These are phyloP conservation scores for Coemansia sp. DNA, from an alignment of 192 early-diverging fungal genomes.

Conservation along the genomic window DNA sequence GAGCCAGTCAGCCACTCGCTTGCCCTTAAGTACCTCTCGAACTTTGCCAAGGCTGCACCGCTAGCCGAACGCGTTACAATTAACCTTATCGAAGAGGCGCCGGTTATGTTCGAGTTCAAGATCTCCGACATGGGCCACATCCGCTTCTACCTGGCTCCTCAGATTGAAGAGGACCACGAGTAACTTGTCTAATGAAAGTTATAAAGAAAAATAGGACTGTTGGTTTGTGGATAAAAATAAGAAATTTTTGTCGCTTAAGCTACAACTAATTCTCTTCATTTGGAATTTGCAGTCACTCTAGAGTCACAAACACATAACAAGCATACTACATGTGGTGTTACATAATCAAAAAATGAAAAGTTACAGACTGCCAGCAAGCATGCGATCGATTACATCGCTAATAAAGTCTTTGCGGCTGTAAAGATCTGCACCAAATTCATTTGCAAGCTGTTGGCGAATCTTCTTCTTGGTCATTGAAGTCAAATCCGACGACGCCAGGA, in stretches of 20 bases:
- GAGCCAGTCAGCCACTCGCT: slow-evolving; percentile 82
- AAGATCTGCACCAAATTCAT: slow-evolving; percentile 67
- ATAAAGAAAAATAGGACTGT: neutral
- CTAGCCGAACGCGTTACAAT: slow-evolving; percentile 75
- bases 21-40: slow-evolving; percentile 89
- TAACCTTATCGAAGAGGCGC: slow-evolving; percentile 81
- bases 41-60: slow-evolving; percentile 95
- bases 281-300: no score
- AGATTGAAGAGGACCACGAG: slow-evolving; percentile 68
- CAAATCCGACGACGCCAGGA: slow-evolving; percentile 69
- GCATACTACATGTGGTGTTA: neutral
- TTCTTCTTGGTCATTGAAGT: slow-evolving; percentile 76
- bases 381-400: slow-evolving; percentile 57
- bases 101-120: slow-evolving; percentile 92
- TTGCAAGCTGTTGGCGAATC: slow-evolving; percentile 69
- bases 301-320: no score
- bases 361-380: slow-evolving; percentile 17
- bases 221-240: neutral
- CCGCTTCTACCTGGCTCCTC: slow-evolving; percentile 88
- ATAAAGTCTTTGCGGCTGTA: slow-evolving; percentile 66
- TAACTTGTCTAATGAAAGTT: slow-evolving; percentile 11
- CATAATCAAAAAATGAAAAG: neutral
- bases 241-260: no score
- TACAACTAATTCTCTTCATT: no score
- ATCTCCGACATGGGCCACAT: slow-evolving; percentile 87